Base-by-base conservation (phyloP, 2,329 filamentous ascomycete species). In the Scytalidium sp. region DNA sequence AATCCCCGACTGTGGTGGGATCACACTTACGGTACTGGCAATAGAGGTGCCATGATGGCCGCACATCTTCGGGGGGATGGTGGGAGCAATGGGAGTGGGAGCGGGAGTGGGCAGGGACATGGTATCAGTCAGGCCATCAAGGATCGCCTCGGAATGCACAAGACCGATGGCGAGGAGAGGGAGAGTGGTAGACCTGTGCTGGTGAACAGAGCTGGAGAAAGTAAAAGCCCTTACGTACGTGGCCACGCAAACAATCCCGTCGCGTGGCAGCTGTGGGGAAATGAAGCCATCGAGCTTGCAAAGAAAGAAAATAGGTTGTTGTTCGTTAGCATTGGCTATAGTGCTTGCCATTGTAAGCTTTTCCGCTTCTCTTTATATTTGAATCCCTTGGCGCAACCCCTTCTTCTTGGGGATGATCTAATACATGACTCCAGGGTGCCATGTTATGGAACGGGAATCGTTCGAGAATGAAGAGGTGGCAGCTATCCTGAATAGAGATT, bases 321-420 rank as follows among this genome's bases (percentile, higher is more conserved):
- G 52, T 97, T 97, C 65, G 75, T 97, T 54, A 95, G 93, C 66
- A 92, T 97, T 63, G 94, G 94, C 44, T 99, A 96, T 74, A 88
- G 88, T 19, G 91, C 94, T 40, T 97, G 94, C 67, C 93, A 97
- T 73, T 96, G 94, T 94, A 72, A 65, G 87, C 46, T 36, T 29
- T 22, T 51, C 9, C 17, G 20, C 39, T 45, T 19, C 19, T 13
- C 13, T 25, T 46, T 13, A 36, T 36, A n/a, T n/a, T n/a, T n/a
- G n/a, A n/a, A n/a, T n/a, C n/a, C n/a, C n/a, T n/a, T n/a, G n/a
- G n/a, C n/a, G n/a, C n/a, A n/a, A n/a, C n/a, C n/a, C n/a, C n/a
- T n/a, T n/a, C n/a, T n/a, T n/a, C n/a, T n/a, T n/a, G n/a, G n/a
- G n/a, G n/a, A n/a, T n/a, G n/a, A 22, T 21, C 47, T 29, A 51